Evolutionary conservation across 208 protist species (phyloP).

Genomic region (Acanthamoeba triangularis): DNA sequence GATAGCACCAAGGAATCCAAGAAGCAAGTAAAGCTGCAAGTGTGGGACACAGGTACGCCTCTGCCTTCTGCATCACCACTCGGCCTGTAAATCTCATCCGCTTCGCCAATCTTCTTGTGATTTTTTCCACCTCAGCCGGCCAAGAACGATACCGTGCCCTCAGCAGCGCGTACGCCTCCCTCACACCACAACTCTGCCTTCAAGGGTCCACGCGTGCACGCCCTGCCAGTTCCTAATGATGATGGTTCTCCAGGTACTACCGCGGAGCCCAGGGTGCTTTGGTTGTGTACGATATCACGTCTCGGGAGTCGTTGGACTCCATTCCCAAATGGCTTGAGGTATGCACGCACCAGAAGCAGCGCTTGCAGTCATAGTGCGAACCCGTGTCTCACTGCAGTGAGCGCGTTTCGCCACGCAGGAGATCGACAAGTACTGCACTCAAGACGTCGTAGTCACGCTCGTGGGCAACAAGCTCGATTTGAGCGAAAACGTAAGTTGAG

Average conservation of each 20-base stretch:
- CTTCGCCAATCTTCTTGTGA: too few species aligned
- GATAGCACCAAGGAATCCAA: not conserved
- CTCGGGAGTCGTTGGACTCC: conserved; percentile 68
- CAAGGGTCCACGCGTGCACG: not conserved
- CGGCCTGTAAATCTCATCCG: not conserved
- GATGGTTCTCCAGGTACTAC: conserved; percentile 94
- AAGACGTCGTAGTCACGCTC: conserved; percentile 98
- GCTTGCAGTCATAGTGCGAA: conserved; percentile 70
- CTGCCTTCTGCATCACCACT: not conserved
- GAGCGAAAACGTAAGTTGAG: conserved; percentile 29
- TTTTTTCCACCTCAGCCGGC: not conserved
- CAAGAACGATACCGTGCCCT: conserved; percentile 53
- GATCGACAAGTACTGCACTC: conserved; percentile 95
- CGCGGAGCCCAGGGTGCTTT: conserved; percentile 98
- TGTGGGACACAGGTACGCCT: conserved; percentile 29
- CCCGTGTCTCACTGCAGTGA: conserved; percentile 98
- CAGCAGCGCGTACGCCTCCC: not conserved
- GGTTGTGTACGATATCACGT: conserved; percentile 99
- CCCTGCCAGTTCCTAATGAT: not conserved
- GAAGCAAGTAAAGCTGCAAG: conserved; percentile 46
- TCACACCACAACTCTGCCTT: too few species aligned
- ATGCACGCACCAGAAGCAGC: not conserved
- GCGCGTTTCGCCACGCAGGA: conserved; percentile 98
- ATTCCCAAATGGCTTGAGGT: conserved; percentile 61
- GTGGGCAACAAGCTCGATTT: conserved; percentile 99